These are phyloP conservation scores for Myxozyma geophila DNA, from an alignment of 805 yeast species.

Conservation along the genomic window DNA sequence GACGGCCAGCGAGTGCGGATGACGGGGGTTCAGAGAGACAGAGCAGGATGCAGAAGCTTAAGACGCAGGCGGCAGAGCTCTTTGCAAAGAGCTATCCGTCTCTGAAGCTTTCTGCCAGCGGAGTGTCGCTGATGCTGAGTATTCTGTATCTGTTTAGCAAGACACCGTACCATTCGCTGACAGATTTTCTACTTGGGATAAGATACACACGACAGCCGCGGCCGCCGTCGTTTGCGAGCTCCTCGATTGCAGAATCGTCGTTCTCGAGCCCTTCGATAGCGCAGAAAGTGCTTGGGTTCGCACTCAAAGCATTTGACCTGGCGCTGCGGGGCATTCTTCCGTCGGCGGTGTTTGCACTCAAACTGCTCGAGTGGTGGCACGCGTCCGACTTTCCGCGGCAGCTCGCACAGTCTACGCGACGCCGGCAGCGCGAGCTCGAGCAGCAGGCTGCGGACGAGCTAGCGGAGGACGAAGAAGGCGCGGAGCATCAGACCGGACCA, in stretches of 20 bases:
- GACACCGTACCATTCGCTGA: constrained; percentile 63
- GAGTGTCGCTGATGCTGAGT: constrained; percentile 60
- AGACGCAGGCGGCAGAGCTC: constrained; percentile 39
- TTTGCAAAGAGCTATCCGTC: constrained; percentile 69
- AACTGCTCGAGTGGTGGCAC: constrained; percentile 93
- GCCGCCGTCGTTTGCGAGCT: neutral
- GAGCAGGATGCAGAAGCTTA: constrained; percentile 40
- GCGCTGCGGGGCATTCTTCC: constrained; percentile 62
- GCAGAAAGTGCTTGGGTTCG: neutral
- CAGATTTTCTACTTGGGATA: constrained; percentile 64
- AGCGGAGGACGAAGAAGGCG: constrained; percentile 29
- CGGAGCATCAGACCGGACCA: constrained; percentile 20
- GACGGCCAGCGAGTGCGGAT: constrained; percentile 37
- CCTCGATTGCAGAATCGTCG: neutral
- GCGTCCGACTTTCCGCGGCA: constrained; percentile 71
- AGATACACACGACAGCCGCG: constrained; percentile 64
- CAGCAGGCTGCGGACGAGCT: constrained; percentile 5
- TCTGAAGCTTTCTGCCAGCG: constrained; percentile 52
- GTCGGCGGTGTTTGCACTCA: constrained; percentile 75
- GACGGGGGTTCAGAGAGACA: neutral
- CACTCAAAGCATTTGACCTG: constrained; percentile 16
- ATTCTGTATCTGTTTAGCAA: constrained; percentile 69
- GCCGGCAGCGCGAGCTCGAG: constrained; percentile 23
- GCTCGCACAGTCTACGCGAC: constrained; percentile 42
- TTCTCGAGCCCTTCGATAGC: constrained; percentile 6